Base-by-base conservation (phyloP, 2,329 filamentous ascomycete genomes). In the Pseudogymnoascus sp. region DNA sequence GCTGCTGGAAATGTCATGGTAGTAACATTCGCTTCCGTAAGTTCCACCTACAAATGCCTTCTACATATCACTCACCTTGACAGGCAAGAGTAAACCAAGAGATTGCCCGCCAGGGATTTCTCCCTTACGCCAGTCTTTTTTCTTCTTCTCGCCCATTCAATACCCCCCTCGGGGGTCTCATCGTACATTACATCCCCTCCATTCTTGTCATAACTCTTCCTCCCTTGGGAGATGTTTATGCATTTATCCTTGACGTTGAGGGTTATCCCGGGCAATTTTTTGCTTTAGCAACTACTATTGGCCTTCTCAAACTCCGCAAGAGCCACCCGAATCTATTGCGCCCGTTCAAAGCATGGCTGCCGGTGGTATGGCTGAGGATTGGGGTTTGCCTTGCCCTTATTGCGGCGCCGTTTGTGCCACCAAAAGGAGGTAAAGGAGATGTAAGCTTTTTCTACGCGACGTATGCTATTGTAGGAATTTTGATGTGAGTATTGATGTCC, bases 171-270 rank as follows among this genome's bases (percentile, higher is more conserved):
- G 71, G 74, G 14, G 74, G 74, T n/a, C 71, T 84, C 14, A 77
- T 80, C 11, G 79, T 88, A 59, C 83, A 88, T 65, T 88, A 85
- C 69, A 76, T 86, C 25, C 84, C 85, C 16, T 88, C 85, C 1
- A 79, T 80, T 14, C 73, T 88, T 21, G 80, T 83, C 2, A 84
- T 80, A 18, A 75, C 81, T 0, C 77, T 81, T 1, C 79, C 78
- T 3, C 81, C 81, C 9, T 79, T 79, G 2, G 72, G 71, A 6
- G 67, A 70, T 37, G 67, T 70, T 8, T 71, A 71, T 28, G 67
- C 67, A 8, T 76, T 76, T 64, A 72, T 76, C 7, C 71, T 76
- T 38, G 73, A 76, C 61, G 71, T 76, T 4, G 74, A 75, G 67
- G 73, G 74, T 7, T 76, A 76, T 62, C 74, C 75, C 0, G 74